These are phyloP conservation scores for Aspergillus vadensis DNA, from an alignment of 2,329 filamentous ascomycete genomes.

Conservation along the genomic window DNA sequence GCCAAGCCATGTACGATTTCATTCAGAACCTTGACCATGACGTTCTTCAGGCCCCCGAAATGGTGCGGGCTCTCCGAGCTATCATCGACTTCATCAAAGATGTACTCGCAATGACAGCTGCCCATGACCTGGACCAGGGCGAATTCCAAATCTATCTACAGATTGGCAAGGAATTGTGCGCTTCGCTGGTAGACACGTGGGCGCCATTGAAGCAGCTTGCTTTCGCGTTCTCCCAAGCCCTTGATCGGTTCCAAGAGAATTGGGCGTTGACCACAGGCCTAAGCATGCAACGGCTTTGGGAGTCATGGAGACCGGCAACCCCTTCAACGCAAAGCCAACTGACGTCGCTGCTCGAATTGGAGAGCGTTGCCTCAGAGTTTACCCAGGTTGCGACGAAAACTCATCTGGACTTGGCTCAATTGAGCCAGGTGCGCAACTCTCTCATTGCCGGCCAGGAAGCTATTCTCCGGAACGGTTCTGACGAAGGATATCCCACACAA, in stretches of 20 bases:
- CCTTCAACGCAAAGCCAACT: constrained; percentile 42
- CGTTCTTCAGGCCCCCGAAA: constrained; percentile 27
- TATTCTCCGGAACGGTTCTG: constrained; percentile 39
- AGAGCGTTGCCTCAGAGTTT: constrained; percentile 40
- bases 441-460: constrained; percentile 42
- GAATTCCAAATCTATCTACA: constrained; percentile 58
- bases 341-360: constrained; percentile 38
- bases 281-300: constrained; percentile 80
- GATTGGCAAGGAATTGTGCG: constrained; percentile 38
- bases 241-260: constrained; percentile 64
- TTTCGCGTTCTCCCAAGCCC: constrained; percentile 30
- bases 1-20: constrained; percentile 38
- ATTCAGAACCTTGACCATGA: constrained; percentile 34
- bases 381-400: constrained; percentile 41
- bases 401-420: constrained; percentile 37
- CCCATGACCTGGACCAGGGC: constrained; percentile 52
- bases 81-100: constrained; percentile 53
- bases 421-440: constrained; percentile 40
- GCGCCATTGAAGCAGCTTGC: constrained; percentile 31
- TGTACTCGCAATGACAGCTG: constrained; percentile 47
- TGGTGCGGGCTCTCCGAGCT: constrained; percentile 31
- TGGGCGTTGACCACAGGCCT: constrained; percentile 75
- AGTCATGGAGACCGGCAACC: constrained; percentile 64
- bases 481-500: constrained; percentile 39
- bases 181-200: constrained; percentile 35